Conservation (phyloP, 495 filamentous ascomycete species). For the Neurospora cerealis region DNA sequence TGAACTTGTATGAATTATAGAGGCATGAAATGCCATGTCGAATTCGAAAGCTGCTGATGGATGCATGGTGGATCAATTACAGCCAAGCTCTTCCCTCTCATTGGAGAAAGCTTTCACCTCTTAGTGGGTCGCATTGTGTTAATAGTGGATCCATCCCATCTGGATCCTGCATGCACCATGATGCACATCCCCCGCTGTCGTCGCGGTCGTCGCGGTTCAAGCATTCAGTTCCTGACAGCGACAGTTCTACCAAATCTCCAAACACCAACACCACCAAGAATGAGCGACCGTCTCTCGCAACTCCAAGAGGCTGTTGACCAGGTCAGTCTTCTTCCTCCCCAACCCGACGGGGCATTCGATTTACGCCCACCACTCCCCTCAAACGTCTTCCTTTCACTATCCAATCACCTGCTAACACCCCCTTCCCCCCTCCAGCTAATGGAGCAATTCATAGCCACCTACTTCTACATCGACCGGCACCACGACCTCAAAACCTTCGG, state of each 20-base stretch:
- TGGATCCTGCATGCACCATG: neutral
- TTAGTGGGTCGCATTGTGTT: neutral
- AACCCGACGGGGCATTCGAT: neutral
- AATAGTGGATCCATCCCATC: neutral
- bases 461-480: slow-evolving; percentile 74
- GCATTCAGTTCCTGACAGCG: neutral
- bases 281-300: slow-evolving; percentile 89
- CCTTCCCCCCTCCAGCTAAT: slow-evolving; percentile 48
- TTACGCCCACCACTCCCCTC: neutral
- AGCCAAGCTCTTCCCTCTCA: neutral
- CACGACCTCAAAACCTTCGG: slow-evolving; percentile 64
- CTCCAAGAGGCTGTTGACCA: slow-evolving; percentile 92
- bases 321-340: slow-evolving; percentile 31
- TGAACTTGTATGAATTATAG: neutral
- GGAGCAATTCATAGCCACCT: slow-evolving; percentile 78
- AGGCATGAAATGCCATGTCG: neutral
- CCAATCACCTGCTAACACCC: neutral
- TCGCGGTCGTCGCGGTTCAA: neutral
- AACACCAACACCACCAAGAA: slow-evolving; percentile 25
- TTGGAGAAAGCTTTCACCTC: neutral
- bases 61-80: neutral
- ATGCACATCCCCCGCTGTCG: neutral
- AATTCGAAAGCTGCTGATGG: neutral
- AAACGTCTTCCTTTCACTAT: too few relatives aligned
- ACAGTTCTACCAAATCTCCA: neutral